Percentiles rank a stretch among this genome's conserved stretches.
phyloP scores from a whole-genome alignment of 331 rosid species.

The Ulmus americana region DNA sequence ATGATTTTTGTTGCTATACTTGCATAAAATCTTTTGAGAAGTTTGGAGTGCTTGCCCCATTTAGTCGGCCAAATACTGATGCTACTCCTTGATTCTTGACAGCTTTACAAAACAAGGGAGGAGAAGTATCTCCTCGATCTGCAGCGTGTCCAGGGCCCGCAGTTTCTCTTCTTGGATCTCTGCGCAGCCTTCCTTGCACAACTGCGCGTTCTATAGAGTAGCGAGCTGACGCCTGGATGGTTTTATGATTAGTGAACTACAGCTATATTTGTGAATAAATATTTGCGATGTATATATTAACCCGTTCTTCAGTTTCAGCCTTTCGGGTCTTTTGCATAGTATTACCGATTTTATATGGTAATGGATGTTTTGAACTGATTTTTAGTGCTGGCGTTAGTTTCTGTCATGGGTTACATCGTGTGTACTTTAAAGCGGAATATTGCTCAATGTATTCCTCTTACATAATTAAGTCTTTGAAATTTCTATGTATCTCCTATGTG shows the following conservation, averaged over 20 bases:
- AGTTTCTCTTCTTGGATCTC: constrained; percentile 86
- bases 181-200: constrained; percentile 89
- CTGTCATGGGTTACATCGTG: constrained; percentile 11
- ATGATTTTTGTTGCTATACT: neutral
- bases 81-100: constrained; percentile 13
- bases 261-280: constrained; percentile 39
- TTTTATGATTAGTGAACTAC: constrained; percentile 25
- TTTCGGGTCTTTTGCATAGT: neutral
- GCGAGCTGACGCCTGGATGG: constrained; percentile 9
- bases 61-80: neutral
- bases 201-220: constrained; percentile 22
- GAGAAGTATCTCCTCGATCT: constrained; percentile 89
- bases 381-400: constrained; percentile 3
- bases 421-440: neutral
- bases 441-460: neutral
- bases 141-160: constrained; percentile 89
- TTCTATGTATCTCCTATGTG: neutral
- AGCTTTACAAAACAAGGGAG: constrained; percentile 77
- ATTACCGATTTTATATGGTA: constrained; percentile 45
- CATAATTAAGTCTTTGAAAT: neutral
- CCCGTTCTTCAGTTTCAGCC: constrained; percentile 21
- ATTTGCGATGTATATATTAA: constrained; percentile 34
- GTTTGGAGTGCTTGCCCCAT: no score
- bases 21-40: neutral
- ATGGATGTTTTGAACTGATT: constrained; percentile 34